phyloP scores from a whole-genome alignment of 2,329 filamentous ascomycete genomes.

The Nothophoma quercina region DNA sequence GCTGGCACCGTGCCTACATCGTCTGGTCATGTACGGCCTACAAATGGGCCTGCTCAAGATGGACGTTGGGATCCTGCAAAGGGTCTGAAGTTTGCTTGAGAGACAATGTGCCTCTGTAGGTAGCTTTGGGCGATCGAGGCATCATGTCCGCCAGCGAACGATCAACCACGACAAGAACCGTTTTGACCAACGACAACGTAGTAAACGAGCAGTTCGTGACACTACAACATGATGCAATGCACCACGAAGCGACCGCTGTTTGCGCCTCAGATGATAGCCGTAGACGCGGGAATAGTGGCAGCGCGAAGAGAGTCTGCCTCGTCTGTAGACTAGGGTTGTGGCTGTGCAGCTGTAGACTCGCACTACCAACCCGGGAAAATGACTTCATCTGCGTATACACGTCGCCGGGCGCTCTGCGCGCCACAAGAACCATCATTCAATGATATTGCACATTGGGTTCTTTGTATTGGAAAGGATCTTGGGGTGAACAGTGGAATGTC shows the following conservation, averaged over 20 bases:
- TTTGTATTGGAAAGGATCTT: not conserved
- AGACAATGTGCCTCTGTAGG: too few relatives aligned
- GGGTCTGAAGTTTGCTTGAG: conserved; percentile 51
- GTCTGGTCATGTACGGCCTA: conserved; percentile 40
- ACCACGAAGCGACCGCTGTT: not conserved
- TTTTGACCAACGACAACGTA: not conserved
- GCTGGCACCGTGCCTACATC: conserved; percentile 57
- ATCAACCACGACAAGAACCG: not conserved
- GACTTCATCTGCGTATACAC: conserved; percentile 16
- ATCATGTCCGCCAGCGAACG: too few relatives aligned
- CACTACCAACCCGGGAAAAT: conserved; percentile 4
- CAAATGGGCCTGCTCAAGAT: conserved; percentile 46
- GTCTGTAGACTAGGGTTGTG: conserved; percentile 14
- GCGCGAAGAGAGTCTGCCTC: conserved; percentile 32
- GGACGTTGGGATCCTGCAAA: conserved; percentile 51
- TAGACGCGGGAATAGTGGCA: conserved; percentile 15
- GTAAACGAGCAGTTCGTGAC: not conserved
- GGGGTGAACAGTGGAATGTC: not conserved
- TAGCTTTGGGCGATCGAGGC: too few relatives aligned
- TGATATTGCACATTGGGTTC: conserved; percentile 1
- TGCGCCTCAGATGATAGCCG: not conserved
- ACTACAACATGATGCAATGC: conserved; percentile 8
- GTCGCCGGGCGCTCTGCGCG: conserved; percentile 20
- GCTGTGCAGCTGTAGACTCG: conserved; percentile 26
- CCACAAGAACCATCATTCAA: conserved; percentile 9